A percentile compares a stretch with the other conserved stretches of the same genome.
Conservation (phyloP, 345 rosid genomes). For the Sonneratia caseolaris region DNA sequence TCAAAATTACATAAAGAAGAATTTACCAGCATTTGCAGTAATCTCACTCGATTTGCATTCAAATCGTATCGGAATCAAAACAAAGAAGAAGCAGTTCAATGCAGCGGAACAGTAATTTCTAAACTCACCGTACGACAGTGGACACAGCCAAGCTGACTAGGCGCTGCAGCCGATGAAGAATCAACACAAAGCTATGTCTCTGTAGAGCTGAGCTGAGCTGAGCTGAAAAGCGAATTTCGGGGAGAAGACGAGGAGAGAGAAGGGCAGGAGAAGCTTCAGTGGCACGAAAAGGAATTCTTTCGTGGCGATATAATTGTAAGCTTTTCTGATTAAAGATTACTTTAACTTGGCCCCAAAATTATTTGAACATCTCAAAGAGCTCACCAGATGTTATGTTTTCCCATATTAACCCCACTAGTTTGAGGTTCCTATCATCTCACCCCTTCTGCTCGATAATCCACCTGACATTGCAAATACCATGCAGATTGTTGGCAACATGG, state of each 20-base stretch:
- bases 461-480: neutral
- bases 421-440: neutral
- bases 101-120: neutral
- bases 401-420: neutral
- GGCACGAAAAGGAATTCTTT: constrained; percentile 10
- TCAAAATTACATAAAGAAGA: neutral
- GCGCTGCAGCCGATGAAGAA: neutral
- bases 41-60: neutral
- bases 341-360: neutral
- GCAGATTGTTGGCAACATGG: too few species aligned
- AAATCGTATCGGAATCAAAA: neutral
- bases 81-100: neutral
- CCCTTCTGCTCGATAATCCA: neutral
- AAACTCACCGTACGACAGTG: neutral
- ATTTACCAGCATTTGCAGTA: neutral
- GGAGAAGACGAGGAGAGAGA: neutral
- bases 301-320: neutral
- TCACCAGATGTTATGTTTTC: neutral
- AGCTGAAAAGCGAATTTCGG: neutral
- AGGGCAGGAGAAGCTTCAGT: constrained; percentile 11
- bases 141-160: neutral
- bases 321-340: neutral
- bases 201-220: neutral
- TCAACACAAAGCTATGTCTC: neutral
- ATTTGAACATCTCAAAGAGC: neutral